Base-by-base conservation (phyloP, 2,329 filamentous ascomycete genomes). In the Aspergillus carbonarius region DNA sequence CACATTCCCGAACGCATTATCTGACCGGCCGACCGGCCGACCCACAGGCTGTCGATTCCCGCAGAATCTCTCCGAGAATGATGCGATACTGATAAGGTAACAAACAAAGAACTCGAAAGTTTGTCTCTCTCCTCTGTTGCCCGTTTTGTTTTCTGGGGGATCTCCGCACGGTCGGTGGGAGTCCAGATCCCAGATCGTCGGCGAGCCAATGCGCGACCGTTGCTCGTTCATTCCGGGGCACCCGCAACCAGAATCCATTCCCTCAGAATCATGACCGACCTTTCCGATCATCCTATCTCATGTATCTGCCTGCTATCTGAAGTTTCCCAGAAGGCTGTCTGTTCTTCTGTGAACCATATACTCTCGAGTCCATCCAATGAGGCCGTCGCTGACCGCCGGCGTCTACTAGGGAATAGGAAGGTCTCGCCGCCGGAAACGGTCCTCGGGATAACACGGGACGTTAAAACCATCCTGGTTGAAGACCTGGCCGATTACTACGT, bases 21-120 rank as follows among this genome's bases (percentile, higher is more conserved):
- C 30, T 32, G 30, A 32, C 30, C 30, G 30, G 8, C 30, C 30
- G 8, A 9, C 30, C 30, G 30, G 30, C 27, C 6, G 39, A 42
- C 39, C 39, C 39, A 23, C 18, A 18, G 39, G 39, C 39, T 23
- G 18, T 42, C 13, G 18, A 42, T 42, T 42, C 39, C 39, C 39
- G 12, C 39, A 42, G 39, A 12, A 42, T 42, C 39, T 20, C 39
- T 42, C 20, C 18, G 23, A 47, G 20, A 13, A 47, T 47, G 42
- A 47, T 47, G 42, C 23, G 42, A 47, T 47, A 47, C 23, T 30
- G 42, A 47, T 25, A 47, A 47, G 25, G 23, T 30, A 48, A 15
- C 25, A 30, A 48, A 48, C 44, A 48, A 48, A 48, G 44, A 48
- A 48, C 44, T 17, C 44, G 44, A 48, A 32, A 48, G n/a, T 48